A percentile compares a stretch with the other conserved stretches of the same genome.
phyloP scores from a whole-genome alignment of 2,329 filamentous ascomycete species.

The Microsporum audouinii region DNA sequence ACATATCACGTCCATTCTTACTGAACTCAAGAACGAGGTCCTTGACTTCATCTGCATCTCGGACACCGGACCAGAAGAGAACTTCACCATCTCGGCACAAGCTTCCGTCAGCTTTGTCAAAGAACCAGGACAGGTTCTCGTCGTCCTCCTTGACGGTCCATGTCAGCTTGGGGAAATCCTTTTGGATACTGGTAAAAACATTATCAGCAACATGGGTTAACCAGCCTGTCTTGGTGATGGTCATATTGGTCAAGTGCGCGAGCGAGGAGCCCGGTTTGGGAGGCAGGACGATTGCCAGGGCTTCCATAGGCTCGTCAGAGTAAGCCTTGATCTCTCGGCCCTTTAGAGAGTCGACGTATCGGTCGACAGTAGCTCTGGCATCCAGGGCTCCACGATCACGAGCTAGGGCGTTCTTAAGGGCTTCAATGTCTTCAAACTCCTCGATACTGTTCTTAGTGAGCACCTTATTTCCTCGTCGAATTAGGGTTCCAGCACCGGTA shows the following conservation, averaged over 20 bases:
- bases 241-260: constrained; percentile 78
- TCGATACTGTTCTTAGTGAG: constrained; percentile 58
- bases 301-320: constrained; percentile 89
- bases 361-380: constrained; percentile 70
- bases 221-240: constrained; percentile 90
- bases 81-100: constrained; percentile 76
- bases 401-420: constrained; percentile 71
- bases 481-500: constrained; percentile 84
- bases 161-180: constrained; percentile 78
- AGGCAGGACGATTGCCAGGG: constrained; percentile 76
- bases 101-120: constrained; percentile 90
- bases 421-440: constrained; percentile 63
- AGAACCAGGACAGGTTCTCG: constrained; percentile 97
- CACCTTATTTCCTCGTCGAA: constrained; percentile 83
- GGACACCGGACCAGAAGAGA: constrained; percentile 91
- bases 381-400: constrained; percentile 73
- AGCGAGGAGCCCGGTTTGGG: constrained; percentile 54
- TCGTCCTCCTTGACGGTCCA: constrained; percentile 97
- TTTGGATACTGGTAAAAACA: constrained; percentile 84
- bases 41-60: constrained; percentile 68
- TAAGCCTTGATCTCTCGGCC: constrained; percentile 79
- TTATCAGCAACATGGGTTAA: constrained; percentile 91
- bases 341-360: constrained; percentile 69
- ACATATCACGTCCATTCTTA: constrained; percentile 70
- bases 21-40: constrained; percentile 77